Percentiles rank a stretch among this genome's conserved stretches.
phyloP scores from a whole-genome alignment of 148 eudicot species.

The Vaccinium myrtillus region DNA sequence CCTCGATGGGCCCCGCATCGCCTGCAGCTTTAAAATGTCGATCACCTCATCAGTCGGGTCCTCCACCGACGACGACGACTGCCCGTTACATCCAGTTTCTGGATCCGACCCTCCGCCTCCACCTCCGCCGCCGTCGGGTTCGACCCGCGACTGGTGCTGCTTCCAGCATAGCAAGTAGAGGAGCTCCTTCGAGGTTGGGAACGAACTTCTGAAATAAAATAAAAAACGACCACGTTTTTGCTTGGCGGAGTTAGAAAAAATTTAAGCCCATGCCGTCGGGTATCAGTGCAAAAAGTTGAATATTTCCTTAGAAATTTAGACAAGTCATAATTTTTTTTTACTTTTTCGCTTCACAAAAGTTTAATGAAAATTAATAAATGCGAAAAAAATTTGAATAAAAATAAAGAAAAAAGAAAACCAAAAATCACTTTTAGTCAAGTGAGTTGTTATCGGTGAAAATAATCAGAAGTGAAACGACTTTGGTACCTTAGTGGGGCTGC shows the following conservation, averaged over 20 bases:
- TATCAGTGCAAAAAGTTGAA: too few species aligned
- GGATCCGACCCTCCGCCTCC: background rate
- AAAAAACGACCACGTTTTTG: background rate
- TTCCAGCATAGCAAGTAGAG: constrained; percentile 34
- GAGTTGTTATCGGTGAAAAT: background rate
- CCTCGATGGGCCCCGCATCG: constrained; percentile 34
- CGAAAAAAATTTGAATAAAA: too few species aligned
- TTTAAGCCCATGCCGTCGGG: too few species aligned
- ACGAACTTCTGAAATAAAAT: background rate
- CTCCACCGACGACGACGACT: too few species aligned
- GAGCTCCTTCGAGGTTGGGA: constrained; percentile 28
- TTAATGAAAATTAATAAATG: too few species aligned
- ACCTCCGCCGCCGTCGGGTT: constrained; percentile 9
- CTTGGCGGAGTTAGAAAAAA: too few species aligned
- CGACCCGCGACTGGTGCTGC: constrained; percentile 22
- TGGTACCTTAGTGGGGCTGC: background rate
- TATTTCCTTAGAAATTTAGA: too few species aligned
- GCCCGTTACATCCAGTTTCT: background rate
- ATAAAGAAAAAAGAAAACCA: too few species aligned
- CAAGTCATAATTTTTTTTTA: too few species aligned
- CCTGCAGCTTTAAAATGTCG: constrained; percentile 29
- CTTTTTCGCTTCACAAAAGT: too few species aligned
- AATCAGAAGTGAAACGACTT: background rate
- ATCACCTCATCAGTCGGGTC: constrained; percentile 11
- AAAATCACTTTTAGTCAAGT: too few species aligned